Evolutionary conservation across 1,284 basidiomycete genomes (phyloP).

Genomic region (Leccinum subatratum): DNA sequence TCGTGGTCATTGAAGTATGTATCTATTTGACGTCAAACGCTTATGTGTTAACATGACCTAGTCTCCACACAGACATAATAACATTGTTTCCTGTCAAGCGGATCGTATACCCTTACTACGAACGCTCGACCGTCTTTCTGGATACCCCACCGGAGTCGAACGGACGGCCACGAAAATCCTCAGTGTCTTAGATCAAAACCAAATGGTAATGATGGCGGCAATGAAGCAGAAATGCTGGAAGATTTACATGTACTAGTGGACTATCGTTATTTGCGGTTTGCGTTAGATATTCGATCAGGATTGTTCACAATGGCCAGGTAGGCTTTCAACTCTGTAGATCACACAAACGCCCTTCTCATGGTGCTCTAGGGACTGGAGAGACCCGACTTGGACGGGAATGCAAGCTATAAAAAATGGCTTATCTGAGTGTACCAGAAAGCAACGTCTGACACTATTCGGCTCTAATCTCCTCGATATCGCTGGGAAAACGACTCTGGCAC

Average conservation of each 20-base stretch:
- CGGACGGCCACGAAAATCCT: slow-evolving; percentile 23
- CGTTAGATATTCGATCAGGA: slow-evolving; percentile 80
- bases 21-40: slow-evolving; percentile 1
- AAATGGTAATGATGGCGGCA: slow-evolving; percentile 29
- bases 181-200: slow-evolving; percentile 23
- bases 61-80: slow-evolving; percentile 79
- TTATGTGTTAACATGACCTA: slow-evolving; percentile 29
- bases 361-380: slow-evolving; percentile 80
- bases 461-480: slow-evolving; percentile 88
- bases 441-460: slow-evolving; percentile 77
- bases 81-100: slow-evolving; percentile 69
- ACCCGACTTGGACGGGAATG: slow-evolving; percentile 70
- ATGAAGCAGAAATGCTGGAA: slow-evolving; percentile 38
- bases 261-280: slow-evolving; percentile 89
- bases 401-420: slow-evolving; percentile 68
- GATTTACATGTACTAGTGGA: slow-evolving; percentile 58
- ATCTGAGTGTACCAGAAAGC: slow-evolving; percentile 47
- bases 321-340: slow-evolving; percentile 1
- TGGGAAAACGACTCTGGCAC: slow-evolving; percentile 75
- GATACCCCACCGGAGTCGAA: slow-evolving; percentile 22
- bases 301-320: slow-evolving; percentile 81
- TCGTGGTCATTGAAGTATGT: slow-evolving; percentile 87
- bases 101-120: slow-evolving; percentile 74
- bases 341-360: slow-evolving; percentile 6
- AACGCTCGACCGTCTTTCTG: slow-evolving; percentile 74